Conservation (phyloP, 2,329 filamentous ascomycete species). For the Exutisphaerella laricina region DNA sequence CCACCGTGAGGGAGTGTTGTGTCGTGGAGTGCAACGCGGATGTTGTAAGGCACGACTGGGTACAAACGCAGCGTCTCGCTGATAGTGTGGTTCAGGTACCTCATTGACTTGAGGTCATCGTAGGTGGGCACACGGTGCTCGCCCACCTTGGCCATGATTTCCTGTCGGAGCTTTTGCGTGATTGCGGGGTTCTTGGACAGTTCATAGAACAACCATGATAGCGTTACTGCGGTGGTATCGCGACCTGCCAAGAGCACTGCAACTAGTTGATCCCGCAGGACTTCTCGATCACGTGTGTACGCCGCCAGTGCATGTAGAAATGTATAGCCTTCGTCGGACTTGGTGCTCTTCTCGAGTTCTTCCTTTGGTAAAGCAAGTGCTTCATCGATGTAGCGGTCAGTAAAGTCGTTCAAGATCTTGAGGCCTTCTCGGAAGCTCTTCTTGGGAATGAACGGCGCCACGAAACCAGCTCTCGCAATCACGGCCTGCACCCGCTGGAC, state of each 20-base stretch:
- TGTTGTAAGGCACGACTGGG: constrained; percentile 47
- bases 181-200: constrained; percentile 64
- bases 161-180: constrained; percentile 62
- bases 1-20: constrained; percentile 47
- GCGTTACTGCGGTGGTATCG: constrained; percentile 77
- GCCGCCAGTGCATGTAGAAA: constrained; percentile 80
- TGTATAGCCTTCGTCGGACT: constrained; percentile 67
- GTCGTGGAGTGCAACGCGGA: constrained; percentile 43
- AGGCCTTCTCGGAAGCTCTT: constrained; percentile 59
- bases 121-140: constrained; percentile 59
- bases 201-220: constrained; percentile 80
- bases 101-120: constrained; percentile 78
- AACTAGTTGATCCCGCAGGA: constrained; percentile 79
- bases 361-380: constrained; percentile 62
- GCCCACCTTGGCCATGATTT: constrained; percentile 66
- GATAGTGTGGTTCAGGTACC: constrained; percentile 57
- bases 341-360: constrained; percentile 68
- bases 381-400: constrained; percentile 70
- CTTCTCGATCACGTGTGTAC: constrained; percentile 63
- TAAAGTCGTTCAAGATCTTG: constrained; percentile 66
- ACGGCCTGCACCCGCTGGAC: constrained; percentile 70
- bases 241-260: constrained; percentile 77
- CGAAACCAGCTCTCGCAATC: constrained; percentile 58
- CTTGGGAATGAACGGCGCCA: constrained; percentile 59
- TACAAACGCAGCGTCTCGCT: constrained; percentile 45